Evolutionary conservation across 106 monocot genomes (phyloP), one percentile per base, ranked within the genome.

Genomic region (Dendrobium chrysotoxum): DNA sequence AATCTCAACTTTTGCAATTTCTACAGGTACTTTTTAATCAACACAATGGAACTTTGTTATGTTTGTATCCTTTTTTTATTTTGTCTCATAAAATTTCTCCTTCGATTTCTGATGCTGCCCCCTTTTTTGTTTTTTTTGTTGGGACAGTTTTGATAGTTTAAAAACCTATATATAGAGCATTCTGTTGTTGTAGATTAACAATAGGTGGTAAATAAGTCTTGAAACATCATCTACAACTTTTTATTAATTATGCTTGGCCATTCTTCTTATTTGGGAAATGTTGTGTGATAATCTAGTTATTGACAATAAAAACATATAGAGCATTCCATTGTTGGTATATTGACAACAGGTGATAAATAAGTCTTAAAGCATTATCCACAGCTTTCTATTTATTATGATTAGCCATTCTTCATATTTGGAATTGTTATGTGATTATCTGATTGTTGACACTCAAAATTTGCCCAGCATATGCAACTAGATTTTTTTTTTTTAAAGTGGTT

Each of bases 1-100:
- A 40, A 78, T 99, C 77, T 93, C 92, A 44, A 82, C 92, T 38
- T 40, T 99, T 61, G 80, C 89, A 79, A 61, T 99, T 25, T 99
- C 95, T 84, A 68, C 92, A 88, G 98, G 98, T 99, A 92, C 30
- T 74, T 23, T 18, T 4, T 79, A 5, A 74, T 74, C 70, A 39
- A 42, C 17, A 15, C 55, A 42, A 46, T 25, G 30, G 18, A 77
- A 40, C 20, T 45, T 41, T 67, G 21, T 67, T 12, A 50, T 54
- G 66, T 70, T 70, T 6, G 10, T 15, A 70, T 28, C 25, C 25
- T 70, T 40, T 46, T 78, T 80, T 30, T 38, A 67, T 74, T 42
- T 74, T 74, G 4, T 40, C 21, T 40, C 71, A 71, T 71, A 9
- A 38, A 16, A 31, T 31, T 35, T 71, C 28, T 71, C 21, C 18